phyloP scores from a whole-genome alignment of 352 stramenopile species.

The Phytophthora cajani region DNA sequence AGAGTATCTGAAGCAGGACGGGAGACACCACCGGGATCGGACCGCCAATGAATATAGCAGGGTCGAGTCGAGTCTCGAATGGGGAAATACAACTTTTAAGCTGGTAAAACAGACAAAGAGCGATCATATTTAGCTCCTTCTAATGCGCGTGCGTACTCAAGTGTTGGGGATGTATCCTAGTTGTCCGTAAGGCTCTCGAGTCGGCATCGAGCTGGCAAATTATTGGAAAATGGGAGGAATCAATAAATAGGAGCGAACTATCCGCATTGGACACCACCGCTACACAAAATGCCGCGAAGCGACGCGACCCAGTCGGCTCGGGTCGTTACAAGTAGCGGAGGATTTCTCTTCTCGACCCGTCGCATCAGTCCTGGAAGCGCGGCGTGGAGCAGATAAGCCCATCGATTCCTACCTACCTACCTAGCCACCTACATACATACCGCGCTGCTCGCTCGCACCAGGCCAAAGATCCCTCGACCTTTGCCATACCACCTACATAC shows the following conservation, averaged over 20 bases:
- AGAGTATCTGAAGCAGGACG: conserved; percentile 14
- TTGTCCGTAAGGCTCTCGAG: conserved; percentile 58
- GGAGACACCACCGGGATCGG: background rate
- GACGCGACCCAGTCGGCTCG: conserved; percentile 11
- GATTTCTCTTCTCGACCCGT: conserved; percentile 22
- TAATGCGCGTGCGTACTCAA: conserved; percentile 22
- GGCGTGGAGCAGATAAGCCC: conserved; percentile 22
- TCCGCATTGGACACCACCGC: conserved; percentile 2
- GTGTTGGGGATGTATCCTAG: conserved; percentile 26
- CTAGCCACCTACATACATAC: no score
- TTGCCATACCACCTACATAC: conserved; percentile 30
- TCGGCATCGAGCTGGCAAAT: no score
- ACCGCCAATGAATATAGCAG: conserved; percentile 19
- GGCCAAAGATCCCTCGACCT: background rate
- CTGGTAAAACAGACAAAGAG: conserved; percentile 26
- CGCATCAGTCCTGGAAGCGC: conserved; percentile 37
- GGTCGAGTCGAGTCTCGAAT: background rate
- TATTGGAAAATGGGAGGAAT: no score
- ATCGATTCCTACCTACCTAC: background rate
- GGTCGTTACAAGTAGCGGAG: conserved; percentile 23
- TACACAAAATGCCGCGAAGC: conserved; percentile 11
- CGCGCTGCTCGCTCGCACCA: no score
- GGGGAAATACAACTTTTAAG: conserved; percentile 16
- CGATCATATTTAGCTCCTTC: conserved; percentile 29
- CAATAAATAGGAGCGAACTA: no score